A percentile compares a stretch with the other conserved stretches of the same genome.
These are phyloP conservation scores for Syncephalastrum monosporum DNA, from an alignment of 371 early-diverging fungal genomes.

Conservation along the genomic window DNA sequence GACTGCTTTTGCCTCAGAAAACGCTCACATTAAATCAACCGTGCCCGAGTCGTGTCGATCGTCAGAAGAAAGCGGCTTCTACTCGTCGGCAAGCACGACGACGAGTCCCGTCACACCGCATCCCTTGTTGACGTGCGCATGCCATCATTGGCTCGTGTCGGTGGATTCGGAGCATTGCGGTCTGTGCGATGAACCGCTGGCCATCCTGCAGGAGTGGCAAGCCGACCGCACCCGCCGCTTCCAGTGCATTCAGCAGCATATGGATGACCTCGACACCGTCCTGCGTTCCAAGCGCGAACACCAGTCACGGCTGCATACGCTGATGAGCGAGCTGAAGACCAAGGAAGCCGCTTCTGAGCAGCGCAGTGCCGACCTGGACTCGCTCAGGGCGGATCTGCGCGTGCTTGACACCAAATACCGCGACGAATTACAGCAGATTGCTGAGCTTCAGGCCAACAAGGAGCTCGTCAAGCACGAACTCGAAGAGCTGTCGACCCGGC, in stretches of 20 bases:
- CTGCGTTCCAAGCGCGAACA: conserved; percentile 7
- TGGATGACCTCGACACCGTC: conserved; percentile 11
- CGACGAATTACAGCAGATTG: conserved; percentile 63
- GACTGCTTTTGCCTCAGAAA: too few species aligned
- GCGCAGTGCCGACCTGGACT: conserved; percentile 68
- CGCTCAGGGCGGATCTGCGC: conserved; percentile 75
- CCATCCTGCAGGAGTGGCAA: conserved; percentile 14
- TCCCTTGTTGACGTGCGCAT: conserved; percentile 16
- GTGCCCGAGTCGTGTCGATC: conserved; percentile 10
- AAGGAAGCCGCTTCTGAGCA: conserved; percentile 11
- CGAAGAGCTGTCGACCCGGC: conserved; percentile 67
- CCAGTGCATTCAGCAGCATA: conserved; percentile 10
- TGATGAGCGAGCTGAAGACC: not conserved
- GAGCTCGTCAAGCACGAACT: conserved; percentile 67
- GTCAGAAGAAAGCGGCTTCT: conserved; percentile 13
- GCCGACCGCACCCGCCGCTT: conserved; percentile 11
- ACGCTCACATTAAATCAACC: not conserved
- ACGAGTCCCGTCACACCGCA: conserved; percentile 14
- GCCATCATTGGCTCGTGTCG: conserved; percentile 26
- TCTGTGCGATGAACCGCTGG: conserved; percentile 20
- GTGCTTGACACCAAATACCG: conserved; percentile 82
- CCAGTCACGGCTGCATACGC: conserved; percentile 3
- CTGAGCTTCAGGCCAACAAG: conserved; percentile 66
- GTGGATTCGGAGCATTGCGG: conserved; percentile 26
- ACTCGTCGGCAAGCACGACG: too few species aligned